These are phyloP conservation scores for Fraxinus anomala DNA, from an alignment of 257 asterid species.

Conservation along the genomic window DNA sequence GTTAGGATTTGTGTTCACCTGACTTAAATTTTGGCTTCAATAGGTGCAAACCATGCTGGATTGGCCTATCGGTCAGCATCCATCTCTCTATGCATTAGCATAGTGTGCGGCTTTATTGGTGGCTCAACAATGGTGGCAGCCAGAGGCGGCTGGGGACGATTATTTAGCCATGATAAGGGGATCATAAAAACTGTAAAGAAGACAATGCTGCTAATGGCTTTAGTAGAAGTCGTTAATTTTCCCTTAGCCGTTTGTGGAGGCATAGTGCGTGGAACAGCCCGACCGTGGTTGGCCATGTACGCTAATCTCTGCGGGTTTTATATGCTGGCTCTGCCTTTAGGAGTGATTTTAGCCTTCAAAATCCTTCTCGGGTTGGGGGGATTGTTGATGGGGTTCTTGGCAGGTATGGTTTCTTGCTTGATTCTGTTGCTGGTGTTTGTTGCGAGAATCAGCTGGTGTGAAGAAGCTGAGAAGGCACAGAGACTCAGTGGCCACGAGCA, in stretches of 20 bases:
- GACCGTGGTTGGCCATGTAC: slow-evolving; percentile 74
- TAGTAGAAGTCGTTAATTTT: slow-evolving; percentile 66
- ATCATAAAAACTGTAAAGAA: slow-evolving; percentile 46
- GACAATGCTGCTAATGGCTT: slow-evolving; percentile 61
- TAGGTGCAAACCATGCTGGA: slow-evolving; percentile 42
- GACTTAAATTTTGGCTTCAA: not conserved
- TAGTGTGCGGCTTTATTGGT: slow-evolving; percentile 46
- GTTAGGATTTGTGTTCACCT: not conserved
- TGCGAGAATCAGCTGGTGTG: slow-evolving; percentile 66
- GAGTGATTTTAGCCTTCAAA: slow-evolving; percentile 58
- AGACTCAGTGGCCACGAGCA: slow-evolving; percentile 26
- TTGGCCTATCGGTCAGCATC: slow-evolving; percentile 49
- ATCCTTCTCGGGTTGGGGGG: slow-evolving; percentile 65
- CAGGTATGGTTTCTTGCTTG: slow-evolving; percentile 65
- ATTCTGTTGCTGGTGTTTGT: slow-evolving; percentile 54
- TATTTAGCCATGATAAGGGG: slow-evolving; percentile 62
- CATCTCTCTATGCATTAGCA: slow-evolving; percentile 35
- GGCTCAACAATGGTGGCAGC: slow-evolving; percentile 52
- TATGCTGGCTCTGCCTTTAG: slow-evolving; percentile 67
- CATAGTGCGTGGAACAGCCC: slow-evolving; percentile 80
- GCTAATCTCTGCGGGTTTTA: slow-evolving; percentile 78
- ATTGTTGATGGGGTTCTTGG: slow-evolving; percentile 64
- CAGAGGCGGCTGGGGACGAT: slow-evolving; percentile 63
- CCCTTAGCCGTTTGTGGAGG: slow-evolving; percentile 88
- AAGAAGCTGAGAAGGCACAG: slow-evolving; percentile 61